Base-by-base conservation (phyloP, 1,284 basidiomycete genomes). In the Puccinia sorghi region DNA sequence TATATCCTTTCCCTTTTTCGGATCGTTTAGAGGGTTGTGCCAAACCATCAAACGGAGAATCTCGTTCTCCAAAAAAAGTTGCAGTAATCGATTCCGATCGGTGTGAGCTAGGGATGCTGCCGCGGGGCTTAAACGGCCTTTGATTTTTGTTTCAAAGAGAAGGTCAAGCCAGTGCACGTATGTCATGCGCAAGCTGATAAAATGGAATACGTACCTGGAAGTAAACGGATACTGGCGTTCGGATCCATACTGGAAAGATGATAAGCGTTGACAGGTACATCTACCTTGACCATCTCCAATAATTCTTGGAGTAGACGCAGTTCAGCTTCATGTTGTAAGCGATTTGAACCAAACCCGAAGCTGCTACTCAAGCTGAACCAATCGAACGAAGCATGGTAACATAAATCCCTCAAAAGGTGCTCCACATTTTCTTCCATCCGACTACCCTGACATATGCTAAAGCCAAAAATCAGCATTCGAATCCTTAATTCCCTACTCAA, bases 401-500 rank as follows among this genome's bases (percentile, higher is more conserved):
- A 86, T 69, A 87, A 88, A 81, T 92, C 89, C 66, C 97, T 89
- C 75, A 95, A 86, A 32, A 89, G 85, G 81, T 90, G 88, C 85
- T 99, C 96, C 79, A 93, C 91, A 79, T 90, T 89, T 0, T 90
- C 87, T 84, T 99, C 97, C 82, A 97, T 87, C 80, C 90, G 89
- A 41, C 92, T 95, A 81, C 93, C 93, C 82, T 93, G 92, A 52
- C 99, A 86, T 1, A 94, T 89, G 84, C 97, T 94, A 84, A 99
- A 94, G 0, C 93, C 95, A 83, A 99, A 97, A 2, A 95, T 86
- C 11, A 98, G 86, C 82, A 99, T 90, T 0, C 92, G 90, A 84
- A 96, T 95, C 22, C 94, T 89, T 0, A 91, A 88, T 86, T 98
- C 94, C 43, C 96, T 89, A 52, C 95, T 90, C 27, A 99, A 87